Conservation (phyloP, 2,329 filamentous ascomycete genomes). For the Cladorrhinum sp. region DNA sequence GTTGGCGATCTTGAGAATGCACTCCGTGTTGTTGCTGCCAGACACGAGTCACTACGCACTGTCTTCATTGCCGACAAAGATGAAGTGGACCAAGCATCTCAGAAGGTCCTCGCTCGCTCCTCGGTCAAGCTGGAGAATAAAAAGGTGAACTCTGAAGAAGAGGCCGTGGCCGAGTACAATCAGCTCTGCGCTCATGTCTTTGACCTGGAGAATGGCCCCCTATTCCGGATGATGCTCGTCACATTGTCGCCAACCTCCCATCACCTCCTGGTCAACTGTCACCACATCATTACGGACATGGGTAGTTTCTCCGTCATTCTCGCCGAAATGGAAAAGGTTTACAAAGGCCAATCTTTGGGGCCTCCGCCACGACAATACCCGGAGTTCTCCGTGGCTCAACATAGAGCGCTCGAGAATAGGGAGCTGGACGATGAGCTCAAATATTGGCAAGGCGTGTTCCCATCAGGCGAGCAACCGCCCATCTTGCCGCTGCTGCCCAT, state of each 20-base stretch:
- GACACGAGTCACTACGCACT: conserved; percentile 27
- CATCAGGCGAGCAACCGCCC: conserved; percentile 23
- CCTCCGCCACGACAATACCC: conserved; percentile 31
- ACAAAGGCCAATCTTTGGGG: conserved; percentile 32
- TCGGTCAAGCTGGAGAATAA: conserved; percentile 12
- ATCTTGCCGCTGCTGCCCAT: conserved; percentile 30
- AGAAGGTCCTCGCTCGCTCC: conserved; percentile 9
- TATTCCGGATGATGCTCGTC: conserved; percentile 35
- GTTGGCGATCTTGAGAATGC: conserved; percentile 33
- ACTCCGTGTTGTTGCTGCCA: conserved; percentile 28
- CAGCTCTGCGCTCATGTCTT: conserved; percentile 30
- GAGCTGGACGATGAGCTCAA: conserved; percentile 29
- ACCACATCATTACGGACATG: conserved; percentile 52
- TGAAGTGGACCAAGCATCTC: neutral
- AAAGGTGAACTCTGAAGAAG: neutral
- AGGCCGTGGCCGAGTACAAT: neutral
- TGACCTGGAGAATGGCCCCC: conserved; percentile 37
- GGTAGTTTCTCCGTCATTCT: conserved; percentile 42
- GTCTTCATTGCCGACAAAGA: conserved; percentile 28
- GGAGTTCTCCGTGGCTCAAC: conserved; percentile 35
- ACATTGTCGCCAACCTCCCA: conserved; percentile 33
- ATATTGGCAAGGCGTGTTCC: conserved; percentile 33
- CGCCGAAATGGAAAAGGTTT: conserved; percentile 41
- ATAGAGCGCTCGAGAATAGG: conserved; percentile 14
- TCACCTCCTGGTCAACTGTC: conserved; percentile 41